These are phyloP conservation scores for Tuber aestivum DNA, from an alignment of 495 filamentous ascomycete genomes.

Conservation along the genomic window DNA sequence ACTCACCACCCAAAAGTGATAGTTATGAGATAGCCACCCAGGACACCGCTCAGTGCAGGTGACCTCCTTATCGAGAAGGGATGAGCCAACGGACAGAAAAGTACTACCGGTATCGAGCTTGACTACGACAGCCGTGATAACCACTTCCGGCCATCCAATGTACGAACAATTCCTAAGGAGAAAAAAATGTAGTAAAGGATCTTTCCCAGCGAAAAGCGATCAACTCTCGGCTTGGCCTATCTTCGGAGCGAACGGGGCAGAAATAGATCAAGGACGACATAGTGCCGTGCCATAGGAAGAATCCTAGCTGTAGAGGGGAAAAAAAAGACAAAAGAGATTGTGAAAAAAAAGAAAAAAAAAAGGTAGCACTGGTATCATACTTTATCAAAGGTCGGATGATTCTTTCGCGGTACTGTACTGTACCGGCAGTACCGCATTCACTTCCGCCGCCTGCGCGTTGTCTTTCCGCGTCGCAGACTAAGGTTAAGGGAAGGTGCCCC, in stretches of 20 bases:
- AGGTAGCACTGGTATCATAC: too few species aligned
- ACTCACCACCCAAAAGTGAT: not conserved
- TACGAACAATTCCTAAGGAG: not conserved
- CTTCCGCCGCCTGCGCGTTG: too few species aligned
- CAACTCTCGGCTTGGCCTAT: not conserved
- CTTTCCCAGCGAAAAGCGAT: not conserved
- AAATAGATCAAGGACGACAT: not conserved
- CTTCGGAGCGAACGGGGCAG: not conserved
- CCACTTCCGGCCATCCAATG: not conserved
- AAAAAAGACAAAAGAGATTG: too few species aligned
- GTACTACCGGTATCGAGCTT: not conserved
- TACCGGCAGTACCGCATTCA: too few species aligned
- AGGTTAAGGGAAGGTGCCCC: too few species aligned
- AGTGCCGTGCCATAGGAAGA: too few species aligned
- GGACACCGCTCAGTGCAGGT: not conserved
- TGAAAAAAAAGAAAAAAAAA: too few species aligned
- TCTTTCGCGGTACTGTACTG: too few species aligned
- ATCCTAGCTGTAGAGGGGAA: too few species aligned
- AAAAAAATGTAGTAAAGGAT: not conserved
- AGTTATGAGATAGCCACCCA: not conserved
- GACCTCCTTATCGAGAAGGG: not conserved
- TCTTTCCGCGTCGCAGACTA: too few species aligned
- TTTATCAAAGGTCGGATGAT: too few species aligned
- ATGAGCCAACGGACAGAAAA: not conserved
- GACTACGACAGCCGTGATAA: not conserved